Conservation (phyloP, 2,329 filamentous ascomycete genomes). For the Colletotrichum paranaense region DNA sequence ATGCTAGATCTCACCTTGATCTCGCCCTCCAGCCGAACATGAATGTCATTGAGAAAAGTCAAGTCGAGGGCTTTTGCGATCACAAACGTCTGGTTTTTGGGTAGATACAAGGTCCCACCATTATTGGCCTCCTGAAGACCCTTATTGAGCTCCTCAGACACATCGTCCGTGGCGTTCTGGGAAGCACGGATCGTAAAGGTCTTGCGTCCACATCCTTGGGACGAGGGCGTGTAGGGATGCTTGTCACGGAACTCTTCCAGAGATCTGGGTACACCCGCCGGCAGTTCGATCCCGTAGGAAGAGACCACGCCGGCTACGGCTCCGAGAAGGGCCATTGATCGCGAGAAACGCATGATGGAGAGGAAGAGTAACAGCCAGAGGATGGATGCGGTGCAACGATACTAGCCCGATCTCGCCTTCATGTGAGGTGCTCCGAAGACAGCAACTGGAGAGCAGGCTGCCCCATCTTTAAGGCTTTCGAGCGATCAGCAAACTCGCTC, state of each 20-base stretch:
- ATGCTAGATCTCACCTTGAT: slow-evolving; percentile 42
- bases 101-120: slow-evolving; percentile 66
- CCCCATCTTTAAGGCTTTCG: slow-evolving; percentile 20
- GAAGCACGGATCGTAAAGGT: slow-evolving; percentile 46
- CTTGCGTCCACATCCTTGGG: slow-evolving; percentile 29
- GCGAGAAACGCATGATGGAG: slow-evolving; percentile 17
- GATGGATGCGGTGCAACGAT: slow-evolving; percentile 23
- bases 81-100: slow-evolving; percentile 65
- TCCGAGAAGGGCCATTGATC: slow-evolving; percentile 7
- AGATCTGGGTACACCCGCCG: slow-evolving; percentile 33
- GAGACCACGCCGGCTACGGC: slow-evolving; percentile 17
- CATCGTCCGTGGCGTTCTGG: slow-evolving; percentile 64
- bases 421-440: neutral
- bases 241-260: slow-evolving; percentile 34
- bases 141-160: slow-evolving; percentile 65
- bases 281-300: slow-evolving; percentile 28
- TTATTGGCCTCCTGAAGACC: slow-evolving; percentile 68
- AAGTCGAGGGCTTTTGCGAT: slow-evolving; percentile 70
- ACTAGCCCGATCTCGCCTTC: neutral
- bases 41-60: slow-evolving; percentile 67
- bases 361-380: neutral
- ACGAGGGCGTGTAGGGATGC: slow-evolving; percentile 28
- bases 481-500: neutral
- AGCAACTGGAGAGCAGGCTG: neutral
- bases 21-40: slow-evolving; percentile 69